Evolutionary conservation across 441 rosid species (phyloP).

Genomic region (Euphorbia schlechtendalii): DNA sequence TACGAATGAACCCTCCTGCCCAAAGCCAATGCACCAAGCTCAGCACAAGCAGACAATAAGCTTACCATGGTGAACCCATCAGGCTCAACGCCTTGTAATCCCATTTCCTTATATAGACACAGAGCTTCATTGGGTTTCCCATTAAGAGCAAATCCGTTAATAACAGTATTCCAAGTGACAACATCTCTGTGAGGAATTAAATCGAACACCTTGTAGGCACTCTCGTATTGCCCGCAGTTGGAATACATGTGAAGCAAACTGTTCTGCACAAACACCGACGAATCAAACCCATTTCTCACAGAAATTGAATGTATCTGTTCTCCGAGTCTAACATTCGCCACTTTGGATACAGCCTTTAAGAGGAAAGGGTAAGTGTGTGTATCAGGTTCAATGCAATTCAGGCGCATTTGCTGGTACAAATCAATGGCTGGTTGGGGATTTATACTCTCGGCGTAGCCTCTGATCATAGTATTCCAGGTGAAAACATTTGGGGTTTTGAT

Average conservation of each 20-base stretch:
- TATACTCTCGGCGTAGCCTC: slow-evolving; percentile 60
- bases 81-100: slow-evolving; percentile 40
- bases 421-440: slow-evolving; percentile 42
- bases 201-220: slow-evolving; percentile 59
- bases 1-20: slow-evolving; percentile 62
- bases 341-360: slow-evolving; percentile 57
- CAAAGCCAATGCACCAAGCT: slow-evolving; percentile 63
- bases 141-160: slow-evolving; percentile 67
- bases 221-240: slow-evolving; percentile 31
- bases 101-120: slow-evolving; percentile 44
- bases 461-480: slow-evolving; percentile 68
- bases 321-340: slow-evolving; percentile 38
- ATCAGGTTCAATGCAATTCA: slow-evolving; percentile 44
- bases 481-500: slow-evolving; percentile 43
- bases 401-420: slow-evolving; percentile 41
- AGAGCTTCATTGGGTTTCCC: slow-evolving; percentile 64
- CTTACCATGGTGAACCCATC: slow-evolving; percentile 77
- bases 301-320: slow-evolving; percentile 43
- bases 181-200: slow-evolving; percentile 50
- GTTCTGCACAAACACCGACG: slow-evolving; percentile 56
- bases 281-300: slow-evolving; percentile 48
- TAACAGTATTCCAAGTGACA: slow-evolving; percentile 83
- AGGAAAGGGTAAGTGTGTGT: slow-evolving; percentile 78
- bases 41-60: slow-evolving; percentile 65
- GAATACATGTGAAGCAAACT: slow-evolving; percentile 52